Conservation (phyloP, 2,329 filamentous ascomycete genomes). For the Rosellinia necatrix region DNA sequence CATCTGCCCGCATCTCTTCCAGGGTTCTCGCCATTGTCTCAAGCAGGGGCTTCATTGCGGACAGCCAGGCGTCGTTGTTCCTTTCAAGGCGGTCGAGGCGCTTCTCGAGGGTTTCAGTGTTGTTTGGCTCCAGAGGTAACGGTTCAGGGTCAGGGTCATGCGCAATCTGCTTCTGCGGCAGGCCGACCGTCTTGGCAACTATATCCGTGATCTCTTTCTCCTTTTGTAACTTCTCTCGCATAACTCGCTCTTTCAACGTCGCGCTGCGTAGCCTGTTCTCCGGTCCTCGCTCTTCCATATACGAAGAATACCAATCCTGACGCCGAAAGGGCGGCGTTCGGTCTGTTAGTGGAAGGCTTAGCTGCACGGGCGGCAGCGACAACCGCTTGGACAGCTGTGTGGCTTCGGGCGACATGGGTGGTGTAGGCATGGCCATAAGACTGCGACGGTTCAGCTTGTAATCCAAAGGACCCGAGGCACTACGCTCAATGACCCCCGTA, state of each 20-base stretch:
- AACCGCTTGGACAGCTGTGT: constrained; percentile 16
- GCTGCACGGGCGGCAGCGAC: constrained; percentile 25
- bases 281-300: constrained; percentile 11
- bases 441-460: constrained; percentile 27
- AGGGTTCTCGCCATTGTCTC: constrained; percentile 29
- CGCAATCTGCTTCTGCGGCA: constrained; percentile 7
- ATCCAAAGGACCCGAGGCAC: constrained; percentile 17
- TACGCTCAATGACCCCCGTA: constrained; percentile 32
- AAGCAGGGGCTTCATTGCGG: constrained; percentile 29
- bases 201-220: constrained; percentile 33
- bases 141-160: constrained; percentile 1
- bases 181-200: constrained; percentile 28
- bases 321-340: constrained; percentile 2
- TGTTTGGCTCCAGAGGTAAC: constrained; percentile 11
- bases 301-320: constrained; percentile 18
- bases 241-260: constrained; percentile 27
- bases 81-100: constrained; percentile 26
- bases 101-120: constrained; percentile 27
- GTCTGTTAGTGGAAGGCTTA: constrained; percentile 8
- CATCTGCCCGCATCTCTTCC: constrained; percentile 28
- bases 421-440: constrained; percentile 30
- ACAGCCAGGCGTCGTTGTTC: constrained; percentile 31
- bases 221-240: constrained; percentile 30
- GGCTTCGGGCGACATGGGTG: constrained; percentile 25
- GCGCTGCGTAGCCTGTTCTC: constrained; percentile 19